Percentiles rank a stretch among this genome's conserved stretches.
These are phyloP conservation scores for Lindgomyces ingoldianus DNA, from an alignment of 495 filamentous ascomycete species.

Conservation along the genomic window DNA sequence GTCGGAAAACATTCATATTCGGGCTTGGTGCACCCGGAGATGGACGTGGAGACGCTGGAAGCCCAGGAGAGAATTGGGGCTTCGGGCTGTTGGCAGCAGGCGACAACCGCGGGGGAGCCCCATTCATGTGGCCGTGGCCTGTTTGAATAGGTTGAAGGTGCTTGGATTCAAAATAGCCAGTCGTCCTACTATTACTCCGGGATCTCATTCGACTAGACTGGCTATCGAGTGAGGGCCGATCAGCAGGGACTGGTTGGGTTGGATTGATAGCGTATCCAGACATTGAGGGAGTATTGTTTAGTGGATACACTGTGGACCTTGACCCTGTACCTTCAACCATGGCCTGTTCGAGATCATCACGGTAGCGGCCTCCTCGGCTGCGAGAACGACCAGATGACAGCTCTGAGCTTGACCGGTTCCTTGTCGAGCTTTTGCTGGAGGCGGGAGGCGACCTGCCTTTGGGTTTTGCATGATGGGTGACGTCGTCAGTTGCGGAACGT, in stretches of 20 bases:
- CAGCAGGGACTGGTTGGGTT: slow-evolving; percentile 19
- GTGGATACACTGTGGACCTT: slow-evolving; percentile 18
- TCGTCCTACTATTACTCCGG: slow-evolving; percentile 39
- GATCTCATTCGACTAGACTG: slow-evolving; percentile 27
- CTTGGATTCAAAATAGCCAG: slow-evolving; percentile 40
- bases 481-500: slow-evolving; percentile 26
- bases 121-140: slow-evolving; percentile 21
- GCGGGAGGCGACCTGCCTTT: slow-evolving; percentile 34
- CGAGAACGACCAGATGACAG: slow-evolving; percentile 43
- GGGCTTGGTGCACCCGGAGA: slow-evolving; percentile 33
- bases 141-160: slow-evolving; percentile 38
- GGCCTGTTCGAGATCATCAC: slow-evolving; percentile 47
- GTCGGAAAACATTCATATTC: slow-evolving; percentile 21
- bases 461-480: slow-evolving; percentile 17
- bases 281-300: slow-evolving; percentile 35
- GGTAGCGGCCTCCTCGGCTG: slow-evolving; percentile 45
- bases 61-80: slow-evolving; percentile 23
- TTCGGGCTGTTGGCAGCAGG: slow-evolving; percentile 23
- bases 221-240: slow-evolving; percentile 22
- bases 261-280: slow-evolving; percentile 32
- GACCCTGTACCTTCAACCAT: slow-evolving; percentile 44
- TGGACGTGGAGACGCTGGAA: slow-evolving; percentile 35
- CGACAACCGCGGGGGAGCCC: slow-evolving; percentile 26
- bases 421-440: slow-evolving; percentile 38
- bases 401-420: slow-evolving; percentile 47